phyloP scores from a whole-genome alignment of 2,329 filamentous ascomycete genomes.

The Phyllachora maydis region DNA sequence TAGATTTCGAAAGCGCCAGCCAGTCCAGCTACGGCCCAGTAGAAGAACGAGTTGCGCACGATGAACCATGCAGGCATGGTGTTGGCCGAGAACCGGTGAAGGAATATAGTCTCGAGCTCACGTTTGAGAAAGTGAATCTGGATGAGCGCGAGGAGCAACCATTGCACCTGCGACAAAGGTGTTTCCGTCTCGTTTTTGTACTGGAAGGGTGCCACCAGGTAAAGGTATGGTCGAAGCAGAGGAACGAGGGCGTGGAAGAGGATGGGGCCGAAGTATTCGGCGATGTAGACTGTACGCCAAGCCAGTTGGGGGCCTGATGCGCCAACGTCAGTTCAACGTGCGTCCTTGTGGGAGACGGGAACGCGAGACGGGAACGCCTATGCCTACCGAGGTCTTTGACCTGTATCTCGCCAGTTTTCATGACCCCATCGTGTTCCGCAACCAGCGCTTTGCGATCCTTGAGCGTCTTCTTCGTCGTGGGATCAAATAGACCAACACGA shows the following conservation, averaged over 20 bases:
- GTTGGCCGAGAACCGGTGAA: conserved; percentile 85
- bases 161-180: conserved; percentile 46
- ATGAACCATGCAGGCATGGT: conserved; percentile 88
- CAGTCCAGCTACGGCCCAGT: conserved; percentile 71
- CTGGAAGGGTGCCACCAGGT: conserved; percentile 24
- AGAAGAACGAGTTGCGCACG: conserved; percentile 87
- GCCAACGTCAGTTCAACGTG: too few species aligned
- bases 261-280: conserved; percentile 87
- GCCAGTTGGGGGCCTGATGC: conserved; percentile 59
- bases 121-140: conserved; percentile 81
- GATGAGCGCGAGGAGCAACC: conserved; percentile 53
- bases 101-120: conserved; percentile 80
- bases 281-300: conserved; percentile 85
- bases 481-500: conserved; percentile 40
- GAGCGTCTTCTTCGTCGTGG: conserved; percentile 37
- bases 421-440: conserved; percentile 24
- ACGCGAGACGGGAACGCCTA: neutral
- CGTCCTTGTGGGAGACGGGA: too few species aligned
- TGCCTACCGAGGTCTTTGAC: conserved; percentile 80
- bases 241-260: conserved; percentile 64
- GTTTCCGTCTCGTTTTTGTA: conserved; percentile 21
- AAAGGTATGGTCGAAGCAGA: conserved; percentile 53
- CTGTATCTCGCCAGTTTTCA: conserved; percentile 48
- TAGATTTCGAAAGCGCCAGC: conserved; percentile 77
- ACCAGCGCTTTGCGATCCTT: conserved; percentile 38